phyloP scores from a whole-genome alignment of 2,329 filamentous ascomycete species.

The Exophiala aquamarina region DNA sequence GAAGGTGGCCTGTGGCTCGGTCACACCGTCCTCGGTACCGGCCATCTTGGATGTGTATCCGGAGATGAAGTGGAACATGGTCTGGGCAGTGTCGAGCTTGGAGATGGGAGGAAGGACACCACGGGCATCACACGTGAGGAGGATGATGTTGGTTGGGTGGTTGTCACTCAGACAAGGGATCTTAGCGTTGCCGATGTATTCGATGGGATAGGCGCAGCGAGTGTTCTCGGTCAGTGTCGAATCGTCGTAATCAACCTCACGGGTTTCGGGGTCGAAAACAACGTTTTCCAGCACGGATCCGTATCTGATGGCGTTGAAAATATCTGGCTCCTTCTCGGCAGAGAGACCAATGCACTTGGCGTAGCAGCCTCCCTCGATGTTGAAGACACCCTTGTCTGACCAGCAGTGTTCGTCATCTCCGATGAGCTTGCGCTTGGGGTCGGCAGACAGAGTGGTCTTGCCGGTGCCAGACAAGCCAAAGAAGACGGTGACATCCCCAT shows the following conservation, averaged over 20 bases:
- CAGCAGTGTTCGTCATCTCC: slow-evolving; percentile 99
- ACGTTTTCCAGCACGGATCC: slow-evolving; percentile 98
- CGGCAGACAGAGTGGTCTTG: slow-evolving; percentile 97
- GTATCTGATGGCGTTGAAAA: slow-evolving; percentile 92
- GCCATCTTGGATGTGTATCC: slow-evolving; percentile 99
- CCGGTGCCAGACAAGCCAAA: slow-evolving; percentile 98
- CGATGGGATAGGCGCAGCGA: slow-evolving; percentile 96
- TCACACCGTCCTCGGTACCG: slow-evolving; percentile 94
- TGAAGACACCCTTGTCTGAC: slow-evolving; percentile 95
- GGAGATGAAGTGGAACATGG: slow-evolving; percentile 99
- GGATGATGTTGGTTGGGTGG: slow-evolving; percentile 96
- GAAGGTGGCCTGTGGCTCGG: slow-evolving; percentile 97
- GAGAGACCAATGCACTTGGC: slow-evolving; percentile 98
- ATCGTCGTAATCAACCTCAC: slow-evolving; percentile 94
- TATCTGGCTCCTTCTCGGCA: slow-evolving; percentile 98
- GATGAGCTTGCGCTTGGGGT: slow-evolving; percentile 93
- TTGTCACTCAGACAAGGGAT: slow-evolving; percentile 86
- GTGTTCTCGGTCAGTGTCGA: slow-evolving; percentile 96
- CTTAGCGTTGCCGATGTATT: slow-evolving; percentile 99
- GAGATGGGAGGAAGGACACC: slow-evolving; percentile 97
- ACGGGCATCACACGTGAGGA: slow-evolving; percentile 95
- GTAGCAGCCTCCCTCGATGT: slow-evolving; percentile 99
- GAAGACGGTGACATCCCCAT: slow-evolving; percentile 97
- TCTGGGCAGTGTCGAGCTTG: slow-evolving; percentile 90
- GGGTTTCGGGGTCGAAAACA: slow-evolving; percentile 88